These are phyloP conservation scores for Fulvia fulva DNA, from an alignment of 2,329 filamentous ascomycete genomes.

Conservation along the genomic window DNA sequence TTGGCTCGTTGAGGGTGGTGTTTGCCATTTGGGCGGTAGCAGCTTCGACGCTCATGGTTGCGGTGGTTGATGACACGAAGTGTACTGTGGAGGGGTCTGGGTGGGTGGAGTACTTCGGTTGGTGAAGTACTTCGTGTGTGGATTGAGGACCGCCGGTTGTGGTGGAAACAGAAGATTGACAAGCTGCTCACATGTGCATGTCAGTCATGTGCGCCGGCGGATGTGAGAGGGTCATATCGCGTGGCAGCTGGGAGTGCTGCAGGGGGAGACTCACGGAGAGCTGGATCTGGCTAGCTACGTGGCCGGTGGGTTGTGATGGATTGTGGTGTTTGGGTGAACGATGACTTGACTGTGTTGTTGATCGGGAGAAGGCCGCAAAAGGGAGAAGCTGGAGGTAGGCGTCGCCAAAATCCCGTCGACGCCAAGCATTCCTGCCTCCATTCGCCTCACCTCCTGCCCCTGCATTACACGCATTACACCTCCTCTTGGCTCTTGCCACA, in stretches of 20 bases:
- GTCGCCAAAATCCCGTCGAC: conserved; percentile 6
- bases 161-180: conserved; percentile 46
- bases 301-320: conserved; percentile 29
- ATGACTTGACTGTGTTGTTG: conserved; percentile 25
- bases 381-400: conserved; percentile 9
- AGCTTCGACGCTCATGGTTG: conserved; percentile 88
- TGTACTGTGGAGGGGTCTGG: conserved; percentile 14
- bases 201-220: conserved; percentile 4
- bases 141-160: conserved; percentile 44
- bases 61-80: conserved; percentile 55
- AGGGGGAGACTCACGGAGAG: conserved; percentile 33
- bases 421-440: conserved; percentile 3
- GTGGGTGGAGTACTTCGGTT: conserved; percentile 22
- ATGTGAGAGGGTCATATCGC: not conserved
- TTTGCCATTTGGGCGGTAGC: conserved; percentile 68
- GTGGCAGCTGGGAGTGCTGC: not conserved
- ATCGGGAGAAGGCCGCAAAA: conserved; percentile 15
- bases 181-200: conserved; percentile 35
- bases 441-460: not conserved
- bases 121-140: conserved; percentile 32
- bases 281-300: conserved; percentile 48
- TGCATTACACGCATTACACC: not conserved
- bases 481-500: not conserved
- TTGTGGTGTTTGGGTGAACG: conserved; percentile 17
- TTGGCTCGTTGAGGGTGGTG: conserved; percentile 58